A percentile compares a stretch with the other conserved stretches of the same genome.
phyloP scores from a whole-genome alignment of 2,329 filamentous ascomycete species.

The Nigrospora osmanthi region DNA sequence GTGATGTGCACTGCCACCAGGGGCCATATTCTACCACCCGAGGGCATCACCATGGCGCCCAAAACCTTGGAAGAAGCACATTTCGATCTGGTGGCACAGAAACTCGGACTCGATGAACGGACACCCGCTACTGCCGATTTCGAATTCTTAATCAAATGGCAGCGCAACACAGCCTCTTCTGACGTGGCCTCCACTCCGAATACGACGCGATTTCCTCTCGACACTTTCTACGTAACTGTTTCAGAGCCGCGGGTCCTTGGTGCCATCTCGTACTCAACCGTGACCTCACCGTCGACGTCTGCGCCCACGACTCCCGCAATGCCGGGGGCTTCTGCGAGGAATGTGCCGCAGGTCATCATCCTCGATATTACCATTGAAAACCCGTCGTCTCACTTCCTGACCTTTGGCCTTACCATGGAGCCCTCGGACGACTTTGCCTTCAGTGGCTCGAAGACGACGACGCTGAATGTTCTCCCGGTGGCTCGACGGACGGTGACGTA shows the following conservation, averaged over 20 bases:
- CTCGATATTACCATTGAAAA: constrained; percentile 73
- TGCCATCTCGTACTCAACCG: constrained; percentile 36
- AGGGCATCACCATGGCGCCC: constrained; percentile 46
- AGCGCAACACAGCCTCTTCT: constrained; percentile 32
- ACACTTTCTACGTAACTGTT: constrained; percentile 71
- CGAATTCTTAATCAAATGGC: constrained; percentile 70
- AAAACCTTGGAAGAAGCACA: constrained; percentile 63
- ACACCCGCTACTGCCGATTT: constrained; percentile 68
- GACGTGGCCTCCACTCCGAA: constrained; percentile 30
- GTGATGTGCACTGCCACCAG: constrained; percentile 48
- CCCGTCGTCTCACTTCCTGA: constrained; percentile 87
- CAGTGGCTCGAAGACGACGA: constrained; percentile 75
- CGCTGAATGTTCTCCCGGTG: constrained; percentile 74
- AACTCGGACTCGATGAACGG: constrained; percentile 74
- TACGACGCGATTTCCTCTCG: constrained; percentile 65
- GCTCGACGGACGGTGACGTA: constrained; percentile 70
- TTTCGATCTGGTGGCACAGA: constrained; percentile 70
- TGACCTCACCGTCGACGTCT: constrained; percentile 12
- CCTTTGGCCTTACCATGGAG: constrained; percentile 88
- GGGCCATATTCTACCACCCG: constrained; percentile 26
- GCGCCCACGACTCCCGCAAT: constrained; percentile 18
- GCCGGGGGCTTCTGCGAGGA: neutral
- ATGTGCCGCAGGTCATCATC: constrained; percentile 26
- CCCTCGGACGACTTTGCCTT: constrained; percentile 90
- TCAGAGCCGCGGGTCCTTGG: constrained; percentile 81